Evolutionary conservation across 2,329 filamentous ascomycete genomes (phyloP), one percentile per base, ranked within the genome.

Genomic region (Pseudogymnoascus sp.): DNA sequence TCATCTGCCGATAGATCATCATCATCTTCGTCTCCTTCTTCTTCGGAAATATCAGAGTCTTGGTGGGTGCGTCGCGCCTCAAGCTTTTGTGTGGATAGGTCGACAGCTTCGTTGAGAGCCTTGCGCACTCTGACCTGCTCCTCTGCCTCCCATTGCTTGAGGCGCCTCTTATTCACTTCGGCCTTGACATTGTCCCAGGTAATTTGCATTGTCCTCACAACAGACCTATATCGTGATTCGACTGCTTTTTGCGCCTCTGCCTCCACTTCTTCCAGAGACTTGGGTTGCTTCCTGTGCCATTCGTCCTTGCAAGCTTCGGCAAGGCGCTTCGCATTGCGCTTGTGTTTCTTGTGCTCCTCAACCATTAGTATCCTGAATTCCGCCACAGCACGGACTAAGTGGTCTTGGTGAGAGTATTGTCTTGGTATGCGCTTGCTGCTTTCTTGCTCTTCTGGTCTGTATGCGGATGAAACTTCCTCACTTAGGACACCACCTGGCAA

Each of bases 381-480:
- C 11, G 88, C 72, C 64, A 89, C 88, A 65, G 96, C 93, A 56
- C 88, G 87, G 53, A 89, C 81, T 61, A 98, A 81, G 72, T 98
- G 90, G 71, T 98, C 93, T 71, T 86, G 84, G 68, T 96, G 92
- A n/a, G 89, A 87, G 80, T 91, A 98, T 70, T 95, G 91, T 61
- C 84, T 82, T 0, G 86, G 84, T 41, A 60, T 60, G 59, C 59
- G 59, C 0, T 90, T 90, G 69, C 96, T 89, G 63, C 90, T 87
- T 65, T 78, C 79, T 33, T 83, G 82, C 11, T 85, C 80, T 66
- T 95, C 90, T 0, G 90, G 89, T 16, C 87, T 81, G 69, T 90
- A 95, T 24, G 88, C 77, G 2, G 87, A 88, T 72, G 90, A 93
- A 65, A 82, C 81, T 65, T 86, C 85, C 62, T 82, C 78, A 60